Base-by-base conservation (phyloP, 1,139 yeast species). In the Meyerozyma smithsonii region DNA sequence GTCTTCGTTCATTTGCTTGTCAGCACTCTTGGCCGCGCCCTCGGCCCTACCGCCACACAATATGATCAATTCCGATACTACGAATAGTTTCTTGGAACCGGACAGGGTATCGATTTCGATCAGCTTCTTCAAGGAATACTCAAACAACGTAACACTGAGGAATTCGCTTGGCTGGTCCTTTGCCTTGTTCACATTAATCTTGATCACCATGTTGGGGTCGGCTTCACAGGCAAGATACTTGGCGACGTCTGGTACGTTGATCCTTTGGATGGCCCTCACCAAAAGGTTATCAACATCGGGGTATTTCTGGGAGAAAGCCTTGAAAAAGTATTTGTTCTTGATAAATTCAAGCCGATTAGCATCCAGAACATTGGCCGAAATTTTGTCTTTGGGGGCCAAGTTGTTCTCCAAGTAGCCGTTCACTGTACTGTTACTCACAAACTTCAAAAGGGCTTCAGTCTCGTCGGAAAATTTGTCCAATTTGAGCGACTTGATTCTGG, bases 31-130 rank as follows among this genome's bases (percentile, higher is more conserved):
- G 30, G 11, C 12, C 12, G 20, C 19, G 4, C 20, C 12, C 16
- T 30, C 34, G 5, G 34, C 21, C 21, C 10, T 30, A 10, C 69
- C 72, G 11, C 95, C 94, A 56, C 86, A 85, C 45, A 84, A 69
- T 3, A 83, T 51, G 11, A 90, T 63, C 28, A 87, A 65, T 54
- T 89, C 96, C 0, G 95, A 79, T 17, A 85, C 64, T n/a, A 84
- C 81, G 59, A 83, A 89, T 21, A 41, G 72, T 37, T 60, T 58
- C 32, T 45, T 43, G 4, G 40, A 5, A 2, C 48, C 30, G 8
- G 39, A 46, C 11, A 43, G 41, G 2, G 38, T 26, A 16, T 46
- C 48, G 40, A 61, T 55, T 48, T 47, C 74, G 48, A 55, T 58
- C 39, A 67, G 70, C 45, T 81, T 80, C 12, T 77, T 59, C 33